Percentiles rank a stretch among this genome's conserved stretches.
phyloP scores from a whole-genome alignment of 2,329 filamentous ascomycete species.

The Colletotrichum noveboracense region DNA sequence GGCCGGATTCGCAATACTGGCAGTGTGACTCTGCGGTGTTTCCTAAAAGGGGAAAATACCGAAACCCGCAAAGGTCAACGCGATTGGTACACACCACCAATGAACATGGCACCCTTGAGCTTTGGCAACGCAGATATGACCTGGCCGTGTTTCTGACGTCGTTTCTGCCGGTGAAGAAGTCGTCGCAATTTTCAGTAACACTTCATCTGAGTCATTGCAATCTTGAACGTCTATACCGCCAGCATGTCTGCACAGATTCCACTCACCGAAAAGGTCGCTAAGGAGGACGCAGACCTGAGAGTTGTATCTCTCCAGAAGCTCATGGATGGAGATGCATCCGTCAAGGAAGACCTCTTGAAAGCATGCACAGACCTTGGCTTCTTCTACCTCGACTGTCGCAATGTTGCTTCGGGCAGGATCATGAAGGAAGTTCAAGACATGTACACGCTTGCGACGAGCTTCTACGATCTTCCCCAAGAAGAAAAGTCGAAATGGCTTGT shows the following conservation, averaged over 20 bases:
- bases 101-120: neutral
- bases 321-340: neutral
- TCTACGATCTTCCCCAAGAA: neutral
- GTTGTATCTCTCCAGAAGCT: neutral
- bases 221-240: neutral
- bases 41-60: neutral
- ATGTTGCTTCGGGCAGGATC: neutral
- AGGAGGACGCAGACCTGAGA: neutral
- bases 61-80: neutral
- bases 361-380: slow-evolving; percentile 2
- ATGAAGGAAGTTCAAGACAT: neutral
- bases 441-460: neutral
- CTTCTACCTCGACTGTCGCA: neutral
- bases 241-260: neutral
- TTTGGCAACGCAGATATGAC: neutral
- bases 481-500: neutral
- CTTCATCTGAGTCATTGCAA: neutral
- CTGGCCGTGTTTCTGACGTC: neutral
- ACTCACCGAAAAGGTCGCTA: neutral
- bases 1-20: neutral
- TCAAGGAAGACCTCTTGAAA: neutral
- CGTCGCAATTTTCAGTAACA: neutral
- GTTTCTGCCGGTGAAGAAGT: neutral
- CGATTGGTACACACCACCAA: neutral
- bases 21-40: neutral